Evolutionary conservation across 2,329 filamentous ascomycete species (phyloP).

Genomic region (Stagonosporopsis rhizophila): DNA sequence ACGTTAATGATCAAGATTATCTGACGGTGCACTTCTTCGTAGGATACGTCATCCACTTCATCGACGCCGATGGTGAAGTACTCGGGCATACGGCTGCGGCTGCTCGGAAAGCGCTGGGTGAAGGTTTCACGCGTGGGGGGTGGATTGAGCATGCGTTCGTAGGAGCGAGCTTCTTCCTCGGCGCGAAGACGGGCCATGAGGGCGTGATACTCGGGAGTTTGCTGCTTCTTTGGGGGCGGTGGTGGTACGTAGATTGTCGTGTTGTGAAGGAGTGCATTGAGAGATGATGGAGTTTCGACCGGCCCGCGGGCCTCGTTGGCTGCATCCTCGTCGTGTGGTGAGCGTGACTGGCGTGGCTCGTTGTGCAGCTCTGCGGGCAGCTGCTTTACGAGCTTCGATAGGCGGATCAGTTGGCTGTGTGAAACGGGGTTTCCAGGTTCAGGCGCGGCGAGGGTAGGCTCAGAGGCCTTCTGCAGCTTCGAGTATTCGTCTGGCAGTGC

Average conservation of each 20-base stretch:
- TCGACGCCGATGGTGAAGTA: slow-evolving; percentile 57
- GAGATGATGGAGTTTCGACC: slow-evolving; percentile 43
- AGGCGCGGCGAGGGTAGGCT: slow-evolving; percentile 61
- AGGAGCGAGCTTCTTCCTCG: slow-evolving; percentile 81
- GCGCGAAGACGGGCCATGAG: slow-evolving; percentile 85
- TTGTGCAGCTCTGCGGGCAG: slow-evolving; percentile 17
- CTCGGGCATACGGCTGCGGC: slow-evolving; percentile 44
- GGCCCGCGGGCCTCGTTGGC: background rate
- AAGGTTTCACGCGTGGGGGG: slow-evolving; percentile 64
- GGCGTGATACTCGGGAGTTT: slow-evolving; percentile 83
- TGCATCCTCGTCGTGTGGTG: background rate
- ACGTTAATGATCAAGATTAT: slow-evolving; percentile 89
- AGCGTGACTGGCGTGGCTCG: background rate
- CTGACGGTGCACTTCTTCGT: slow-evolving; percentile 79
- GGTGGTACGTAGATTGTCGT: slow-evolving; percentile 78
- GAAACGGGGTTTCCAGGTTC: slow-evolving; percentile 72
- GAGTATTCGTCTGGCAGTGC: slow-evolving; percentile 27
- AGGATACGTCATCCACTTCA: slow-evolving; percentile 68
- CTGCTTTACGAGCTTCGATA: slow-evolving; percentile 63
- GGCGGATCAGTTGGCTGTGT: slow-evolving; percentile 70
- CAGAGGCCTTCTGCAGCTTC: slow-evolving; percentile 41
- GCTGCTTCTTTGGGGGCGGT: slow-evolving; percentile 69
- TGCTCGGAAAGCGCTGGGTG: slow-evolving; percentile 62
- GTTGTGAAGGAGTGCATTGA: slow-evolving; percentile 76
- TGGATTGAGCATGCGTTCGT: slow-evolving; percentile 79